Conservation (phyloP, 108 stramenopile genomes). For the Parietichytrium sp. region DNA sequence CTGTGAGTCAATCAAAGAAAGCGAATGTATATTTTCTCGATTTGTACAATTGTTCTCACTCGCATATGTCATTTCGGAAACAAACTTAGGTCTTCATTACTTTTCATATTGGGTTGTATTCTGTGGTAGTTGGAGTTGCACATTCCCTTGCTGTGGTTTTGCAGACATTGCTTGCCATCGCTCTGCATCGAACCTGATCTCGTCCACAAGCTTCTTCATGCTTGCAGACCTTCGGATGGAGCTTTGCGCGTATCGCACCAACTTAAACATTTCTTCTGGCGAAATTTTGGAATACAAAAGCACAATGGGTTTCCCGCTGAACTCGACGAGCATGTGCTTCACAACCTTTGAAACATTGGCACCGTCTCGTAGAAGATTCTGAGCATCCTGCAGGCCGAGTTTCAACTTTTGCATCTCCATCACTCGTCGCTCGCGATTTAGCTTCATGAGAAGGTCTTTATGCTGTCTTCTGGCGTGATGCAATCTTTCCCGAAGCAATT, state of each 20-base stretch:
- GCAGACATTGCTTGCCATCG: too few relatives aligned
- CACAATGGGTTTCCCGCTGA: not conserved
- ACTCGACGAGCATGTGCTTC: not conserved
- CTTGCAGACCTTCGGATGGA: too few relatives aligned
- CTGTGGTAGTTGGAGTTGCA: too few relatives aligned
- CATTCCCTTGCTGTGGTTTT: too few relatives aligned
- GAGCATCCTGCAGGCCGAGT: not conserved
- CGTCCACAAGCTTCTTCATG: too few relatives aligned
- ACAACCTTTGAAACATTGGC: not conserved
- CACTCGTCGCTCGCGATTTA: not conserved
- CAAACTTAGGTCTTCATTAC: too few relatives aligned
- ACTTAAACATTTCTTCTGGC: not conserved
- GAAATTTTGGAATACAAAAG: not conserved
- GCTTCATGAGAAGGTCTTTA: not conserved
- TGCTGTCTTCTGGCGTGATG: not conserved
- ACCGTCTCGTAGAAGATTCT: not conserved
- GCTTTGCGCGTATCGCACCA: not conserved
- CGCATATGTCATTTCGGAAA: too few relatives aligned
- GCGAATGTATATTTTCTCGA: too few relatives aligned
- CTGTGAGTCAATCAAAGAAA: too few relatives aligned
- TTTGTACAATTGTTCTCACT: too few relatives aligned
- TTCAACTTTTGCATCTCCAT: constrained; percentile 30
- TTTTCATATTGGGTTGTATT: too few relatives aligned
- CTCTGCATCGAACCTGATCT: too few relatives aligned
- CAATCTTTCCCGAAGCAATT: not conserved